Evolutionary conservation across 257 asterid species (phyloP).

Genomic region (Nicotiana otophora): DNA sequence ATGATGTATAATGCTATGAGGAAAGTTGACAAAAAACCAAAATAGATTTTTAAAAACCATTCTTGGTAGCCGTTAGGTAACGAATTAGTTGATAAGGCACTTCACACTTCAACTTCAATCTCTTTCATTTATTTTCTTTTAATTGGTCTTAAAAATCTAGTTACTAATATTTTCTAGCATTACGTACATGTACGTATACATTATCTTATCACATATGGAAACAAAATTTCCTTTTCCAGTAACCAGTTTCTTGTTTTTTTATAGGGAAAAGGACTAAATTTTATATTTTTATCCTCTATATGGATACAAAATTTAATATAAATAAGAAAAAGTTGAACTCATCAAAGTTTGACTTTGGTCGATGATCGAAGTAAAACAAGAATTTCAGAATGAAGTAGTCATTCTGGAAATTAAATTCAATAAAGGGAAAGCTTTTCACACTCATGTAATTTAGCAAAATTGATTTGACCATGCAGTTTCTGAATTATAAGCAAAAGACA

Average conservation of each 20-base stretch:
- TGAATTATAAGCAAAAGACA: neutral
- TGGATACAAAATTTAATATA: neutral
- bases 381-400: neutral
- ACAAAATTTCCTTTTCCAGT: neutral
- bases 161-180: neutral
- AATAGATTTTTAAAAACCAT: neutral
- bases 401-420: neutral
- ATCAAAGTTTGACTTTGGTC: conserved; percentile 1
- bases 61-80: conserved; percentile 3
- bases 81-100: conserved; percentile 9
- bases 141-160: neutral
- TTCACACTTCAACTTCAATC: neutral
- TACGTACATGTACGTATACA: neutral
- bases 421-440: neutral
- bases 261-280: neutral
- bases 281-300: neutral
- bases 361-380: neutral
- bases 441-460: neutral
- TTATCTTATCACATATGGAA: neutral
- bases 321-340: neutral
- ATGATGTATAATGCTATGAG: neutral
- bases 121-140: neutral
- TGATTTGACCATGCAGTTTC: neutral
- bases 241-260: neutral
- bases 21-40: neutral